Evolutionary conservation across 163 green algal genomes (phyloP).

Genomic region (Volvox carteri): DNA sequence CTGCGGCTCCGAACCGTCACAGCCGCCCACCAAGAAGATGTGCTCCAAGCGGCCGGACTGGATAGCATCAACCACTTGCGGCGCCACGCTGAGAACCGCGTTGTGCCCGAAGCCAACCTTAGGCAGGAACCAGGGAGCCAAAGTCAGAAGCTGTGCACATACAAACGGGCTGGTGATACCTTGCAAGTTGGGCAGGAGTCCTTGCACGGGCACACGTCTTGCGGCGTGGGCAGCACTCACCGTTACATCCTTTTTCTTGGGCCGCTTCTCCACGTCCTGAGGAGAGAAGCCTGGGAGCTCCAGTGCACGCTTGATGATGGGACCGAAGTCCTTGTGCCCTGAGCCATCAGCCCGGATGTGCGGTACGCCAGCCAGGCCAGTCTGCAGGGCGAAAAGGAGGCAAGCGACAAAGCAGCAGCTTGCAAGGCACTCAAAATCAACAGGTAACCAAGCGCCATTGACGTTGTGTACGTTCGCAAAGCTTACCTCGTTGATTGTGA

Average conservation of each 20-base stretch:
- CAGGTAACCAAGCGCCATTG: background rate
- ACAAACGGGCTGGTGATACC: too few relatives aligned
- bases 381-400: constrained; percentile 9
- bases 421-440: background rate
- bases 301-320: constrained; percentile 71
- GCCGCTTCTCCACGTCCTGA: background rate
- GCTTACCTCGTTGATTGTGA: constrained; percentile 74
- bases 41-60: constrained; percentile 75
- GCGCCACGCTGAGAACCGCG: constrained; percentile 75
- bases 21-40: constrained; percentile 85
- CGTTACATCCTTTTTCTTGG: constrained; percentile 57
- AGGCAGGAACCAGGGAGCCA: background rate
- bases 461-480: too few relatives aligned
- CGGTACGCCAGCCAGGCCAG: constrained; percentile 47
- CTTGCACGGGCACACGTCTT: too few relatives aligned
- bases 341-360: constrained; percentile 63
- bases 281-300: constrained; percentile 78
- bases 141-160: too few relatives aligned
- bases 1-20: constrained; percentile 64
- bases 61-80: constrained; percentile 74
- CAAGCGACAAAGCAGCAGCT: background rate
- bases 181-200: too few relatives aligned
- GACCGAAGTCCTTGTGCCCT: constrained; percentile 70
- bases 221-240: constrained; percentile 59
- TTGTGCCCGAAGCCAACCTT: constrained; percentile 80